Evolutionary conservation across 805 yeast genomes (phyloP), one percentile per base, ranked within the genome.

Genomic region (Wickerhamomyces subpelliculosus): DNA sequence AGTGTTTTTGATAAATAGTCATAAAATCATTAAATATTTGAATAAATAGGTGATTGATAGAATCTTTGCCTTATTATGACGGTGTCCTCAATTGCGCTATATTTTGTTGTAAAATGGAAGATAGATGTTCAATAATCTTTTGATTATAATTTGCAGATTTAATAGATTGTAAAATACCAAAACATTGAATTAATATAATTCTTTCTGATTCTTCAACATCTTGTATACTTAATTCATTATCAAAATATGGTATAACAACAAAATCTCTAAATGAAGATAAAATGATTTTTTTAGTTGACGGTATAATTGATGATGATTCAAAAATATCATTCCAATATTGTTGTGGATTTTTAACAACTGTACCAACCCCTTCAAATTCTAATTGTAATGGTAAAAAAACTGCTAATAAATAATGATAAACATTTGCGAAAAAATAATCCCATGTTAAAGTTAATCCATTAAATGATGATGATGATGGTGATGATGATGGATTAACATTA

Each of bases 341-440:
- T 21, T 40, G 43, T 12, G 46, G 42, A 29, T 55, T 47, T 4
- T 38, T 51, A 8, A 55, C 55, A 35, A 52, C 56, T 3, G 40
- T 41, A 6, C 59, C 67, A 35, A 31, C 38, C 0, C 52, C 51
- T 22, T 55, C 52, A 35, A 73, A 56, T 38, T 72, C 79, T 16
- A 61, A 49, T 40, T 76, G 78, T 18, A 83, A 49, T 0, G 89
- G 89, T 25, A 78, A 46, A 34, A 82, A 70, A 0, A 78, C 69
- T 0, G 83, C 83, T 42, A 78, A 72, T 16, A 80, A 59, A 48
- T 77, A 77, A 37, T 76, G 78, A 36, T 73, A 67, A 2, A 78
- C 68, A 27, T 70, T 67, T n/a, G 64, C 62, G 44, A 70, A 73
- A 52, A 80, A 81, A 20, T 60, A 60, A 14, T 67, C 68, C 88